Evolutionary conservation across 176 grass and related monocot genomes (phyloP).

Genomic region (Phyllostachys edulis): DNA sequence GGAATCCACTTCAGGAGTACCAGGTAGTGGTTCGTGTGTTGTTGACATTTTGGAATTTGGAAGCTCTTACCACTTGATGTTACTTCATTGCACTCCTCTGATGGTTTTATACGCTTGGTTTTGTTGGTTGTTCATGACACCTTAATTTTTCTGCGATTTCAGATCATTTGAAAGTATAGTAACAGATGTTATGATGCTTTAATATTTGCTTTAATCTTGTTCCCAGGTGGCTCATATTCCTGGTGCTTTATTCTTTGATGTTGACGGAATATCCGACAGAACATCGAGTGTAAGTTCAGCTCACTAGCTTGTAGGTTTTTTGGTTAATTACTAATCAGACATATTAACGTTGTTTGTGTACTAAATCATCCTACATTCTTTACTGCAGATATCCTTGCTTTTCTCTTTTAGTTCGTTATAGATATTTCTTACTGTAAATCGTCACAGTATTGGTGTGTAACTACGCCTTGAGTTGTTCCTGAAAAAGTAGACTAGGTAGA

Average conservation of each 20-base stretch:
- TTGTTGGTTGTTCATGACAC: not conserved
- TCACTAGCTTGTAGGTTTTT: not conserved
- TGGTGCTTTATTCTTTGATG: constrained; percentile 90
- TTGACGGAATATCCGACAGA: constrained; percentile 92
- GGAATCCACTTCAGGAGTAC: constrained; percentile 93
- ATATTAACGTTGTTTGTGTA: not conserved
- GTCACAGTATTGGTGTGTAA: not conserved
- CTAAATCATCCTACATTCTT: not conserved
- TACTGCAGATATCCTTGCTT: not conserved
- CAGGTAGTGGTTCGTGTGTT: constrained; percentile 48
- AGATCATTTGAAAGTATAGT: constrained; percentile 13
- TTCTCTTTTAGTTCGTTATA: not conserved
- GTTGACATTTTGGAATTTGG: not conserved
- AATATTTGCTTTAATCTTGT: constrained; percentile 19
- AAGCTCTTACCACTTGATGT: not conserved
- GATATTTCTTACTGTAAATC: not conserved
- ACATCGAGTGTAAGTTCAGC: constrained; percentile 66
- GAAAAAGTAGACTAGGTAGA: not conserved
- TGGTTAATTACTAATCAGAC: not conserved
- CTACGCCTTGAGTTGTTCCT: not conserved
- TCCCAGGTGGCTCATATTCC: constrained; percentile 93
- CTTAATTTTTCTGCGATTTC: not conserved
- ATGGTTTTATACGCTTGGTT: not conserved
- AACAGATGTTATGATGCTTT: not conserved
- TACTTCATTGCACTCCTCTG: not conserved